Base-by-base conservation (phyloP, 768 basidiomycete genomes). In the Sistotremastrum niveocremeum region DNA sequence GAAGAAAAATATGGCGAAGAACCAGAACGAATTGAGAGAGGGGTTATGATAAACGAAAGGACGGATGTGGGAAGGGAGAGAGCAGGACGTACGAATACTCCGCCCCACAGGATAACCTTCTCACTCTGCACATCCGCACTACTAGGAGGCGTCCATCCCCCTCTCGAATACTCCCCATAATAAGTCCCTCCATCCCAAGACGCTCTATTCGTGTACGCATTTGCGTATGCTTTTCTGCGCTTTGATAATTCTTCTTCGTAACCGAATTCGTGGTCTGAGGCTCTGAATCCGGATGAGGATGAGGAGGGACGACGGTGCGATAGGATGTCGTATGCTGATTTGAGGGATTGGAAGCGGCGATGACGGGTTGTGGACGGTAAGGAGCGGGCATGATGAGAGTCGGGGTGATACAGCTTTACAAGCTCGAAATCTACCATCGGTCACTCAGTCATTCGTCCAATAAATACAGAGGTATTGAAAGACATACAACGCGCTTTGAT, bases 361-460 rank as follows among this genome's bases (percentile, higher is more conserved):
- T 78, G 79, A 6, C 76, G 71, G 41, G 70, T 59, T 37, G 62
- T 55, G 5, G 73, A 56, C 1, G 73, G 57, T 12, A 77, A 49
- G 12, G 53, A 46, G 5, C 67, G 67, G 30, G 67, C 65, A 7
- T 63, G 57, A 3, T 67, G 62, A 3, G 76, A 74, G 57, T 87
- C 84, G 3, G 84, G 84, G 54, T 87, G 84, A 56, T 84, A 74
- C 7, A 67, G 57, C 39, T 78, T 76, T 36, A 81, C 83, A 37
- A 86, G 72, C 32, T 85, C 83, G 53, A 79, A 84, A 58, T 85
- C 84, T 84, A 20, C 20, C 1, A 1, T 20, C 20, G 2, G 20
- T 20, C 20, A 20, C 1, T 20, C 20, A 20, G 20, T n/a, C n/a
- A n/a, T n/a, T n/a, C n/a, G n/a, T n/a, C n/a, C n/a, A n/a, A n/a